These are phyloP conservation scores for Emmonsiellopsis sp. DNA, from an alignment of 2,329 filamentous ascomycete genomes.

Conservation along the genomic window DNA sequence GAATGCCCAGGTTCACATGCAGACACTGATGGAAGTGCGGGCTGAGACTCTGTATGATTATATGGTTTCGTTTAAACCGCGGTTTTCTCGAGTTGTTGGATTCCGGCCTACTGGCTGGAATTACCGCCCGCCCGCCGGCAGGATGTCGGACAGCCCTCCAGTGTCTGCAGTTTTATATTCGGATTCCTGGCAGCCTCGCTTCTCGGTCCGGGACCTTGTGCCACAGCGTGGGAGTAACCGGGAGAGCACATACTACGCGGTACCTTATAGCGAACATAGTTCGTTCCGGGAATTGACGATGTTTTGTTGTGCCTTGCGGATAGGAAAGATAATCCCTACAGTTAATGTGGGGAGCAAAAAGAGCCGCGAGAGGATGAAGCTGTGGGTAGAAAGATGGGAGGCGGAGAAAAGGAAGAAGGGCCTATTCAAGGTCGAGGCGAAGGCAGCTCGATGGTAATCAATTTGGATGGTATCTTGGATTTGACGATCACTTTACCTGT, in stretches of 20 bases:
- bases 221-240: slow-evolving; percentile 76
- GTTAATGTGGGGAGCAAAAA: slow-evolving; percentile 70
- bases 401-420: slow-evolving; percentile 54
- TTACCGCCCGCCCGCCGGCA: slow-evolving; percentile 62
- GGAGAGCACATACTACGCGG: slow-evolving; percentile 80
- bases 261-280: slow-evolving; percentile 93
- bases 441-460: slow-evolving; percentile 17
- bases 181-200: slow-evolving; percentile 66
- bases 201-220: slow-evolving; percentile 60
- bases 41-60: slow-evolving; percentile 87
- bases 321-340: slow-evolving; percentile 85
- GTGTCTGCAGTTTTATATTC: slow-evolving; percentile 58
- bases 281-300: slow-evolving; percentile 89
- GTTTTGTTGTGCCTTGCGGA: slow-evolving; percentile 79
- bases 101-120: slow-evolving; percentile 94
- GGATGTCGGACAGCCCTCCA: slow-evolving; percentile 52
- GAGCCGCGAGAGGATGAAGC: slow-evolving; percentile 56
- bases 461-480: background rate
- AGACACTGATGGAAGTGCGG: slow-evolving; percentile 86
- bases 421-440: slow-evolving; percentile 39
- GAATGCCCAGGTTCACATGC: slow-evolving; percentile 95
- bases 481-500: too few species aligned
- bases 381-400: slow-evolving; percentile 56
- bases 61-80: slow-evolving; percentile 64
- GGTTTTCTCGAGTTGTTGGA: slow-evolving; percentile 78